Evolutionary conservation across 1,284 basidiomycete genomes (phyloP).

Genomic region (Mycosarcoma mackinlayi): DNA sequence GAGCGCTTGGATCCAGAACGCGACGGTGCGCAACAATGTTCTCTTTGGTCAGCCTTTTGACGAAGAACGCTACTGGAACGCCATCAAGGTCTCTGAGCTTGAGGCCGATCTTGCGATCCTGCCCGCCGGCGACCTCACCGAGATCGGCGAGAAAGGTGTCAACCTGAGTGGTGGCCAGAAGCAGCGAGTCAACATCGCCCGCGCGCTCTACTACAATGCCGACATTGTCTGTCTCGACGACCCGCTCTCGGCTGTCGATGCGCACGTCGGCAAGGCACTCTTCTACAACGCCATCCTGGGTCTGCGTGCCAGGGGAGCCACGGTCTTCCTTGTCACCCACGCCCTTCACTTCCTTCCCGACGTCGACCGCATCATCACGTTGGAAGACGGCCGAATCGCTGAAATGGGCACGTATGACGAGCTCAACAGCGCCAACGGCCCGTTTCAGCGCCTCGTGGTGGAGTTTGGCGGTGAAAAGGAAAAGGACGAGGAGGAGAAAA

Average conservation of each 20-base stretch:
- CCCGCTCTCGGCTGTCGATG: conserved; percentile 75
- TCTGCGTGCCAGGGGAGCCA: conserved; percentile 49
- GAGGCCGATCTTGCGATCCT: conserved; percentile 77
- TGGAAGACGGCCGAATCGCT: conserved; percentile 77
- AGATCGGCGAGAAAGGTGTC: conserved; percentile 72
- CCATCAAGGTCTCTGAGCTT: conserved; percentile 56
- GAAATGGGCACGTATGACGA: conserved; percentile 76
- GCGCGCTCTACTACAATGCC: conserved; percentile 78
- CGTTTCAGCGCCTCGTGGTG: conserved; percentile 72
- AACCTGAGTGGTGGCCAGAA: conserved; percentile 74
- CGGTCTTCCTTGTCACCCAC: conserved; percentile 68
- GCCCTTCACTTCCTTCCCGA: conserved; percentile 74
- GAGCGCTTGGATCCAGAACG: conserved; percentile 88
- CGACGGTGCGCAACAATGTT: conserved; percentile 74
- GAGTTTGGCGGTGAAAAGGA: conserved; percentile 68
- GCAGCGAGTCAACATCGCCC: conserved; percentile 78
- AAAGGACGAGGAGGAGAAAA: conserved; percentile 53
- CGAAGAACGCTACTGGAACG: conserved; percentile 72
- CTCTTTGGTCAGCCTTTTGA: conserved; percentile 70
- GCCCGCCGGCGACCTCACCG: conserved; percentile 79
- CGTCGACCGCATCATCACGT: conserved; percentile 75
- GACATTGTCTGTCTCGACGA: conserved; percentile 79
- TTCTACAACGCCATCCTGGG: conserved; percentile 66
- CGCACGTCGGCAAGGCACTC: conserved; percentile 67
- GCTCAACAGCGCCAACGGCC: conserved; percentile 72